A percentile compares a stretch with the other conserved stretches of the same genome.
phyloP scores from a whole-genome alignment of 129 eudicot species.

The Daucus carota region DNA sequence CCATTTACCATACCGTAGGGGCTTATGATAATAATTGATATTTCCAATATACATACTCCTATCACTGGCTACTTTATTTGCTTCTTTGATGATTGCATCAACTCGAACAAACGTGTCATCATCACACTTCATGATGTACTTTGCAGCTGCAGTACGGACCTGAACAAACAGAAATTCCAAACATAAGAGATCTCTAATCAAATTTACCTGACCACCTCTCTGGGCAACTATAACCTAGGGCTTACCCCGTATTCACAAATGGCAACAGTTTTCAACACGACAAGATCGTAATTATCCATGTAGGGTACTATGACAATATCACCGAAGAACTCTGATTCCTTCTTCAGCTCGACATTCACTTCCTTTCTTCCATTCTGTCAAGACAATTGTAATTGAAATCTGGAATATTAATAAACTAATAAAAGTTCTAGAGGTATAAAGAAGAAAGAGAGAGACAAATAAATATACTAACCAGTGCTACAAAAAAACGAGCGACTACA shows the following conservation, averaged over 20 bases:
- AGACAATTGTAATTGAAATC: too few relatives aligned
- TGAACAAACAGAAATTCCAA: slow-evolving; percentile 19
- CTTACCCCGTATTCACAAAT: slow-evolving; percentile 91
- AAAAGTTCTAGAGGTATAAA: background rate
- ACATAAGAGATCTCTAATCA: slow-evolving; percentile 5
- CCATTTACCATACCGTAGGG: slow-evolving; percentile 78
- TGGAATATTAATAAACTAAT: background rate
- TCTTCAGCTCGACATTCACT: slow-evolving; percentile 68
- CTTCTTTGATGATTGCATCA: slow-evolving; percentile 57
- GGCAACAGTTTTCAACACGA: slow-evolving; percentile 87
- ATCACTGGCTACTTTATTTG: slow-evolving; percentile 34
- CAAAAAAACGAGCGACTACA: slow-evolving; percentile 88
- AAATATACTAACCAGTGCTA: slow-evolving; percentile 58
- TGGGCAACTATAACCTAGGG: background rate
- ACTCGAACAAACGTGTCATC: slow-evolving; percentile 87
- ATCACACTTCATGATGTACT: slow-evolving; percentile 89
- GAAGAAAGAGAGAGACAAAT: background rate
- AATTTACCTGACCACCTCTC: background rate
- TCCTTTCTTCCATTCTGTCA: slow-evolving; percentile 70
- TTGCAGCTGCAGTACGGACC: slow-evolving; percentile 66
- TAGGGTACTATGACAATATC: slow-evolving; percentile 84
- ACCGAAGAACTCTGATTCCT: slow-evolving; percentile 84
- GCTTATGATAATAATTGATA: slow-evolving; percentile 80
- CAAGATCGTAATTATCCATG: slow-evolving; percentile 92
- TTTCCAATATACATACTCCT: slow-evolving; percentile 74